Evolutionary conservation across 352 stramenopile genomes (phyloP).

Genomic region (Phytophthora fragariaefolia): DNA sequence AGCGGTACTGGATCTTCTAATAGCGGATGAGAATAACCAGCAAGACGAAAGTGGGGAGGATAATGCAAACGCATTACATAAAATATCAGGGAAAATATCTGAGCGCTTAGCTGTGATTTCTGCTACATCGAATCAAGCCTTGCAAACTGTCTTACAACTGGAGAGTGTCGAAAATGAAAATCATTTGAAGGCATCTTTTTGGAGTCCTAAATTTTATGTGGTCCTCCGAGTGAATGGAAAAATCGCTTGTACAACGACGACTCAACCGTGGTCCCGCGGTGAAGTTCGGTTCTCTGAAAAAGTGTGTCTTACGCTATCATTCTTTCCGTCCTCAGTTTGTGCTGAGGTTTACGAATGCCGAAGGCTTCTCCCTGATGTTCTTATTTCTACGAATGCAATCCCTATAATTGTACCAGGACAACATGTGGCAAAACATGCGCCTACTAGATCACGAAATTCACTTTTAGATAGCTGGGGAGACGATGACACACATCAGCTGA

Average conservation of each 20-base stretch:
- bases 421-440: slow-evolving; percentile 18
- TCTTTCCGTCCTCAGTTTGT: slow-evolving; percentile 57
- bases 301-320: slow-evolving; percentile 52
- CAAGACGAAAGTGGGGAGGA: slow-evolving; percentile 5
- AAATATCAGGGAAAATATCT: slow-evolving; percentile 23
- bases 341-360: slow-evolving; percentile 59
- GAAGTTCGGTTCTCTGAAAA: slow-evolving; percentile 57
- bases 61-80: background rate
- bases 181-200: slow-evolving; percentile 18
- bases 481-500: slow-evolving; percentile 7
- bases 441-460: slow-evolving; percentile 5
- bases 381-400: slow-evolving; percentile 59
- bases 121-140: slow-evolving; percentile 6
- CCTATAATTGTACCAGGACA: slow-evolving; percentile 61
- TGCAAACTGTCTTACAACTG: slow-evolving; percentile 32
- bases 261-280: slow-evolving; percentile 33
- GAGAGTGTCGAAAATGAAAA: slow-evolving; percentile 6
- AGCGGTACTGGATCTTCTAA: slow-evolving; percentile 51
- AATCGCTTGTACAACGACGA: slow-evolving; percentile 42
- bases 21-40: slow-evolving; percentile 16
- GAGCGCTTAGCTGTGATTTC: slow-evolving; percentile 24
- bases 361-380: slow-evolving; percentile 35
- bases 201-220: slow-evolving; percentile 45
- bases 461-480: slow-evolving; percentile 11
- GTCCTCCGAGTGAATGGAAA: slow-evolving; percentile 52